phyloP scores from a whole-genome alignment of 345 rosid genomes.

The Ailanthus altissimus region DNA sequence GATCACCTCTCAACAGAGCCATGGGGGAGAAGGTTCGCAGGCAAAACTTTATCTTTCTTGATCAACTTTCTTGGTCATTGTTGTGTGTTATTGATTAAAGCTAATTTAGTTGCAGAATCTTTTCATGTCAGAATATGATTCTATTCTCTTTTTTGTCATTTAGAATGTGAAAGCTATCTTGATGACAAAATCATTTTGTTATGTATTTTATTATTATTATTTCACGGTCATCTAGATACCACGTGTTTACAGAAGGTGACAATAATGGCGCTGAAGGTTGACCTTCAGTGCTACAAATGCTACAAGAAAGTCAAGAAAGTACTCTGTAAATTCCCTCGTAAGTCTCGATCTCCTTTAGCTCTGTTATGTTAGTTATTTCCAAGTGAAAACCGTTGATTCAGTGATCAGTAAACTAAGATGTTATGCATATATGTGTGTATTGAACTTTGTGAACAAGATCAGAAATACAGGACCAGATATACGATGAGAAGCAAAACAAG shows the following conservation, averaged over 20 bases:
- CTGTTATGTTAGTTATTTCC: background rate
- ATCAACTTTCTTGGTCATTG: no score
- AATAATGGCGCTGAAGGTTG: slow-evolving; percentile 66
- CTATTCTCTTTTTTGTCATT: no score
- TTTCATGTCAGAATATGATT: no score
- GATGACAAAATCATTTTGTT: no score
- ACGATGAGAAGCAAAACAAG: slow-evolving; percentile 63
- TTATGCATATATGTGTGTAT: background rate
- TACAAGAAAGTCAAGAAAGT: slow-evolving; percentile 69
- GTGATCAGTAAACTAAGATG: slow-evolving; percentile 35
- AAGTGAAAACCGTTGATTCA: background rate
- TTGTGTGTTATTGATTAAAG: no score
- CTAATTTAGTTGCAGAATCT: no score
- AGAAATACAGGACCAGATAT: slow-evolving; percentile 68
- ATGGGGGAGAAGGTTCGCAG: no score
- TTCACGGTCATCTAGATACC: no score
- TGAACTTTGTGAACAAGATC: slow-evolving; percentile 41
- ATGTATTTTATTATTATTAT: no score
- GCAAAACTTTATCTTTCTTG: no score
- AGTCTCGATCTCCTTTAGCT: slow-evolving; percentile 36
- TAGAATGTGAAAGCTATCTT: no score
- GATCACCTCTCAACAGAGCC: no score
- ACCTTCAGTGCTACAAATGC: slow-evolving; percentile 71
- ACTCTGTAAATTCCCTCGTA: slow-evolving; percentile 67
- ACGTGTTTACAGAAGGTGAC: slow-evolving; percentile 24